Evolutionary conservation across 805 yeast genomes (phyloP), one percentile per base, ranked within the genome.

Genomic region (Kodamaea hsintzibuensis): DNA sequence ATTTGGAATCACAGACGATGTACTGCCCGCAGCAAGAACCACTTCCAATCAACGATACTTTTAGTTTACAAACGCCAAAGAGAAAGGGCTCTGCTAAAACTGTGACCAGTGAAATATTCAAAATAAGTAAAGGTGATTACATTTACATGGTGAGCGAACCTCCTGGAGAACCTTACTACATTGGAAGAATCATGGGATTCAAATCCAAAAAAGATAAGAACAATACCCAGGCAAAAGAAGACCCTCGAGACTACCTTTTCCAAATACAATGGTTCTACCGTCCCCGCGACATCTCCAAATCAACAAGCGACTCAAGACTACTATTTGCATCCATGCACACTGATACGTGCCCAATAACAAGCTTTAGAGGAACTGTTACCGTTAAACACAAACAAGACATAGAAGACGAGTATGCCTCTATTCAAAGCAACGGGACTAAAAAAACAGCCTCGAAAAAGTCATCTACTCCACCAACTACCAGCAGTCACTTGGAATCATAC

Each of bases 241-340:
- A 78, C 7, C 86, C 88, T 2, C 78, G 77, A 27, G 77, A 78
- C 49, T 87, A 76, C 66, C 65, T 71, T 55, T 82, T 90, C 60
- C 85, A 84, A 56, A 85, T 93, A 59, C 92, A 92, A 70, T 92
- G 98, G 98, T 88, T 86, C 69, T 90, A 91, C 65, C 77, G 99
- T 49, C 93, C 97, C 0, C 72, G 92, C 54, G 98, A 91, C 65
- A 86, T 92, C 38, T 83, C 88, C 54, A 82, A 86, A 52, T 78
- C 80, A 25, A 71, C 86, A 1, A 65, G 76, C 2, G 96, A 91
- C 68, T 80, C 97, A 8, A 78, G 99, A 52, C 68, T 89, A 47
- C 70, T 93, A 7, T 91, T 78, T 65, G 95, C 95, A 0, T 88
- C 97, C 0, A 82, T 91, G 84, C 96, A 92, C 64, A 82, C 89